Conservation (phyloP, 2,329 filamentous ascomycete genomes). For the Apiospora aurea region DNA sequence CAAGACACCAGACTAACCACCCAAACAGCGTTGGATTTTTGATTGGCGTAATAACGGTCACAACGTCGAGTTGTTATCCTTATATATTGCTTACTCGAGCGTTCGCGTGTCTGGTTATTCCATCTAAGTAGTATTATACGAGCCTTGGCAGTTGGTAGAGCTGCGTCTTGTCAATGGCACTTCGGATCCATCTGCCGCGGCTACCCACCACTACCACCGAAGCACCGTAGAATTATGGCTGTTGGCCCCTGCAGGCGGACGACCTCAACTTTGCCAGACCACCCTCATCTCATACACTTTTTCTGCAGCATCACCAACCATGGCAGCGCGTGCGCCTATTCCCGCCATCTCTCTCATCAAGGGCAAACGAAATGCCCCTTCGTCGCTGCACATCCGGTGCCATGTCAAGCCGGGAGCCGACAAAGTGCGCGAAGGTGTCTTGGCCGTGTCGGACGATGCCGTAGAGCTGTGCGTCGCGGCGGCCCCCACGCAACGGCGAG, state of each 20-base stretch:
- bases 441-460: constrained; percentile 59
- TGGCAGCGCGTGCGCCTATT: constrained; percentile 55
- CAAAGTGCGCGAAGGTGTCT: constrained; percentile 67
- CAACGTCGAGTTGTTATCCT: too few relatives aligned
- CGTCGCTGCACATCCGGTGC: constrained; percentile 66
- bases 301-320: constrained; percentile 22
- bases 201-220: background rate
- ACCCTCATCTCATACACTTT: background rate
- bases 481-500: constrained; percentile 68
- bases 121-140: too few relatives aligned
- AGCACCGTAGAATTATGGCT: background rate
- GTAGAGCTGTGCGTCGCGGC: constrained; percentile 73
- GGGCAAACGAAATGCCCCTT: constrained; percentile 46
- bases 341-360: constrained; percentile 57
- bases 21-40: too few relatives aligned
- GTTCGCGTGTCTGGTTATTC: too few relatives aligned
- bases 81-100: too few relatives aligned
- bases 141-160: background rate
- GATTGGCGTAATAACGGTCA: too few relatives aligned
- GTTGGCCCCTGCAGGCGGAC: background rate
- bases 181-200: background rate
- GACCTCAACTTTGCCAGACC: background rate
- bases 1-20: too few relatives aligned
- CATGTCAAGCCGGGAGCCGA: constrained; percentile 72
- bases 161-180: background rate